Percentiles rank a stretch among this genome's conserved stretches.
These are phyloP conservation scores for Plectosphaerella cucumerina DNA, from an alignment of 2,329 filamentous ascomycete genomes.

Conservation along the genomic window DNA sequence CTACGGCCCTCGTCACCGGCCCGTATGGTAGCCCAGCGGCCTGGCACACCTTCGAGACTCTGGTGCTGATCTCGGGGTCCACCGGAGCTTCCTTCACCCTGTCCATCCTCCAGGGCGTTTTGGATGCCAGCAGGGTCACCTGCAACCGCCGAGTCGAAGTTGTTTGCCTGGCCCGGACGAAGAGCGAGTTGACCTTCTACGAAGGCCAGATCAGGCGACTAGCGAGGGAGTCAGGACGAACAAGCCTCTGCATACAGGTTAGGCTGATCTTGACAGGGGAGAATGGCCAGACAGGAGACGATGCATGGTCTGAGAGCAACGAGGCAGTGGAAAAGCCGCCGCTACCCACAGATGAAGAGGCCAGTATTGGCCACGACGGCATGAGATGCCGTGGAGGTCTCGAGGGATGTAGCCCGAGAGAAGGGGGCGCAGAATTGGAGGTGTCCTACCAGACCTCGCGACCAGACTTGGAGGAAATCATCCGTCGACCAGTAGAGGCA, in stretches of 20 bases:
- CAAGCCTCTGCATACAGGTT: neutral
- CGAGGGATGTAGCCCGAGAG: neutral
- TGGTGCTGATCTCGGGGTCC: constrained; percentile 57
- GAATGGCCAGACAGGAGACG: neutral
- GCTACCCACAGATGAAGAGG: neutral
- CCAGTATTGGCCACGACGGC: neutral
- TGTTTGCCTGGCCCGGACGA: neutral
- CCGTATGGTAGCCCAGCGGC: constrained; percentile 52
- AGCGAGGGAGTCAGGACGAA: neutral
- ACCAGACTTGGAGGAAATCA: constrained; percentile 47
- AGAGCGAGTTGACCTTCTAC: neutral
- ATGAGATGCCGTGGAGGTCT: neutral
- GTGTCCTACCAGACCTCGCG: constrained; percentile 24
- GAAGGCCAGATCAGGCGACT: neutral
- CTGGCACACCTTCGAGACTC: constrained; percentile 55
- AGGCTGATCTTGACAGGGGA: neutral
- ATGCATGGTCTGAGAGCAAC: neutral
- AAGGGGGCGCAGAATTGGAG: neutral
- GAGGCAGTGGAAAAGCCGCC: neutral
- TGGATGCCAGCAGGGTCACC: neutral
- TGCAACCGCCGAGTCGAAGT: constrained; percentile 23
- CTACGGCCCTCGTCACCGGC: constrained; percentile 47
- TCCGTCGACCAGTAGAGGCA: constrained; percentile 50
- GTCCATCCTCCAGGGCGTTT: constrained; percentile 45
- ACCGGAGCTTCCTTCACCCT: constrained; percentile 60